Percentiles rank a stretch among this genome's conserved stretches.
These are phyloP conservation scores for Marasmius fiardii DNA, from an alignment of 1,284 basidiomycete genomes.

Conservation along the genomic window DNA sequence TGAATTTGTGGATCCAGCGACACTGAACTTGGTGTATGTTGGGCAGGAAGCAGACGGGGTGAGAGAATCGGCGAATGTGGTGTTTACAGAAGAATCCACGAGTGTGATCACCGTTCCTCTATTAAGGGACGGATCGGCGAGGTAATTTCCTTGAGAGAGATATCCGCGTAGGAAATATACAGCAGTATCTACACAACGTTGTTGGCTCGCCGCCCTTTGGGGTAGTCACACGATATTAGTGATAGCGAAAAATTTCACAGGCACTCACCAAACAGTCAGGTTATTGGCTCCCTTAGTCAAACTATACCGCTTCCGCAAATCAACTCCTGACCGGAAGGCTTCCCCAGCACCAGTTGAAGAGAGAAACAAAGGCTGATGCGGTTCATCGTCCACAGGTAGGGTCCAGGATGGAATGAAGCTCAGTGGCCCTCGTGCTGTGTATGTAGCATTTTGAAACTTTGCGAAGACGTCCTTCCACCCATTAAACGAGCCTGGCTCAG, in stretches of 20 bases:
- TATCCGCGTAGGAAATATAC: slow-evolving; percentile 37
- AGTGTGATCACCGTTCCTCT: slow-evolving; percentile 32
- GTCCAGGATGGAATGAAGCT: slow-evolving; percentile 38
- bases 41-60: slow-evolving; percentile 38
- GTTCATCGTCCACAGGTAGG: slow-evolving; percentile 35
- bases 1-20: slow-evolving; percentile 24
- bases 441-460: slow-evolving; percentile 39
- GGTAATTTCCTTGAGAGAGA: slow-evolving; percentile 38
- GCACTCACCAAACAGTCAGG: slow-evolving; percentile 37
- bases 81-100: slow-evolving; percentile 36
- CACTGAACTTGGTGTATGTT: slow-evolving; percentile 25
- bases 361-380: slow-evolving; percentile 36
- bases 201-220: slow-evolving; percentile 37
- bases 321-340: slow-evolving; percentile 35
- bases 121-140: slow-evolving; percentile 25
- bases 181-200: slow-evolving; percentile 39
- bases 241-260: not conserved
- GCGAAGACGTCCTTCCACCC: slow-evolving; percentile 34
- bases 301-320: slow-evolving; percentile 34
- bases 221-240: no score
- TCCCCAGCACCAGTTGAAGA: slow-evolving; percentile 35
- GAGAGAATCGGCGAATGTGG: slow-evolving; percentile 39
- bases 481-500: slow-evolving; percentile 35
- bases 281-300: slow-evolving; percentile 37
- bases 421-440: slow-evolving; percentile 34